Evolutionary conservation across 192 early-diverging fungal species (phyloP).

Genomic region (Podila horticola): DNA sequence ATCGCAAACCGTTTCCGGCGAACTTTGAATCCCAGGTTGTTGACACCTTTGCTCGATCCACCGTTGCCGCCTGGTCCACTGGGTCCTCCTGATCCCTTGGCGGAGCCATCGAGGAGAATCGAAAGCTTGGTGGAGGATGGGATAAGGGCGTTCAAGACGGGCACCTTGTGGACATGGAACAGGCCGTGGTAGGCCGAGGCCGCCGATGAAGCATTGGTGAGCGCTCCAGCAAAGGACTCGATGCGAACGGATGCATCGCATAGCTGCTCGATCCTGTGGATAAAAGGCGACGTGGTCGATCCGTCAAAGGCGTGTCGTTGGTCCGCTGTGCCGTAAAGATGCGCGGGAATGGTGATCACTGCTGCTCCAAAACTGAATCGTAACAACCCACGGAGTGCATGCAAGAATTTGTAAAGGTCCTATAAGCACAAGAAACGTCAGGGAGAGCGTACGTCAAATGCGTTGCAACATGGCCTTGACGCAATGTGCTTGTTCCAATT

Average conservation of each 20-base stretch:
- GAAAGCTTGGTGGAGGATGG: constrained; percentile 77
- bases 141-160: constrained; percentile 78
- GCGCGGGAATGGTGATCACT: constrained; percentile 83
- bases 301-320: constrained; percentile 30
- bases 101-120: constrained; percentile 57
- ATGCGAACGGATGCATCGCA: constrained; percentile 90
- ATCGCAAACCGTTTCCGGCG: constrained; percentile 91
- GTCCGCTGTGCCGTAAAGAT: constrained; percentile 70
- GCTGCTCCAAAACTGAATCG: constrained; percentile 79
- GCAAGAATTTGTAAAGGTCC: constrained; percentile 76
- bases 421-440: constrained; percentile 4
- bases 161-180: constrained; percentile 86
- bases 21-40: constrained; percentile 89
- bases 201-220: constrained; percentile 63
- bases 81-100: constrained; percentile 35
- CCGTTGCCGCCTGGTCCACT: constrained; percentile 30
- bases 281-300: constrained; percentile 52
- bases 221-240: constrained; percentile 91
- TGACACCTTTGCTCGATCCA: constrained; percentile 56
- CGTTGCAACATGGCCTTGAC: background rate
- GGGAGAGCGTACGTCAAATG: background rate
- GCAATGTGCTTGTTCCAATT: no score
- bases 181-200: constrained; percentile 87
- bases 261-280: constrained; percentile 79
- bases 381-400: constrained; percentile 79